phyloP scores from a whole-genome alignment of 2,329 filamentous ascomycete genomes.

The Neofusicoccum ribis region DNA sequence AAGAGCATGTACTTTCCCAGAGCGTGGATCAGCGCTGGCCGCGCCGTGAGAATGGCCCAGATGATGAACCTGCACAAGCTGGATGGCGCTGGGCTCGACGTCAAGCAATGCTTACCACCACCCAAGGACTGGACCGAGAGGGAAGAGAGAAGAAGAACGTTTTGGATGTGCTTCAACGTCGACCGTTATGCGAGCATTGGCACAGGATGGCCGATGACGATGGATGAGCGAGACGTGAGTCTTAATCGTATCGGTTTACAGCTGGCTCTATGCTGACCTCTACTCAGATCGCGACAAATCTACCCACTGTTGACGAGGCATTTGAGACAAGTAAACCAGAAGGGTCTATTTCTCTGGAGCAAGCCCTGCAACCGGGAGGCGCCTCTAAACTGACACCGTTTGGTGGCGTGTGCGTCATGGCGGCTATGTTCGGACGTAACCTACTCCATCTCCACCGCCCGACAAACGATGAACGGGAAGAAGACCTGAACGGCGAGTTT shows the following conservation, averaged over 20 bases:
- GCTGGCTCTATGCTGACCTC: background rate
- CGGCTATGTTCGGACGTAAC: conserved; percentile 88
- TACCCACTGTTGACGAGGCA: conserved; percentile 81
- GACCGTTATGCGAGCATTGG: conserved; percentile 95
- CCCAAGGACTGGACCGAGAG: conserved; percentile 91
- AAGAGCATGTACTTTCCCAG: conserved; percentile 97
- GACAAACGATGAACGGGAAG: conserved; percentile 74
- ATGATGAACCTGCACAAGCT: conserved; percentile 93
- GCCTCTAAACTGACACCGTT: conserved; percentile 73
- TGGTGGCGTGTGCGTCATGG: conserved; percentile 78
- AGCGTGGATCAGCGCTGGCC: conserved; percentile 89
- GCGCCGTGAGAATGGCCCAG: conserved; percentile 75
- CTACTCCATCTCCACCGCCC: conserved; percentile 88
- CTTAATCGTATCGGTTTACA: background rate
- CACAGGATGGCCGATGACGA: conserved; percentile 93
- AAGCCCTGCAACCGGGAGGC: conserved; percentile 71
- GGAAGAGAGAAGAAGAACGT: conserved; percentile 87
- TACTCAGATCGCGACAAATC: conserved; percentile 71
- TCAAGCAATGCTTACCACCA: conserved; percentile 86
- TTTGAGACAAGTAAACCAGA: conserved; percentile 79
- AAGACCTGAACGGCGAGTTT: conserved; percentile 88
- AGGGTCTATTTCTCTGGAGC: conserved; percentile 67
- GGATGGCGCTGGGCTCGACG: conserved; percentile 79
- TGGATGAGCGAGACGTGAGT: conserved; percentile 81
- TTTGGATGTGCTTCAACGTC: conserved; percentile 90